phyloP scores from a whole-genome alignment of 768 basidiomycete species.

The Russula abietina region DNA sequence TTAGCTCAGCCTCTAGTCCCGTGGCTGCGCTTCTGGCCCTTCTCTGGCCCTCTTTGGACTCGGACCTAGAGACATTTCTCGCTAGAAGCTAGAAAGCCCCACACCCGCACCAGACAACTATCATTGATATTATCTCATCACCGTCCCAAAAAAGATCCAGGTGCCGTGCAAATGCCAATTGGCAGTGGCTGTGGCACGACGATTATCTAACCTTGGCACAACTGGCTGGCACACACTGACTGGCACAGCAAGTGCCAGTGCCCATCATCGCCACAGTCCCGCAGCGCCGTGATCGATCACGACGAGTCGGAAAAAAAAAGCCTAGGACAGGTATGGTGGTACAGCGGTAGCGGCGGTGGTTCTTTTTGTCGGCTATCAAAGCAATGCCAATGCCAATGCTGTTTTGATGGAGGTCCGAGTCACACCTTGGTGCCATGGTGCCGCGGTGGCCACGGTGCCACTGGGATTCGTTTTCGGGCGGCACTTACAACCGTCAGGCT shows the following conservation, averaged over 20 bases:
- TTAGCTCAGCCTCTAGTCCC: neutral
- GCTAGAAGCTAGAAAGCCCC: too few relatives aligned
- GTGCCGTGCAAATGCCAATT: too few relatives aligned
- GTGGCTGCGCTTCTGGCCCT: neutral
- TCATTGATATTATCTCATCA: neutral
- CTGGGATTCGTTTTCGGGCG: too few relatives aligned
- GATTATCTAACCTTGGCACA: too few relatives aligned
- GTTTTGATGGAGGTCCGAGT: slow-evolving; percentile 8
- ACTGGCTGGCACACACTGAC: too few relatives aligned
- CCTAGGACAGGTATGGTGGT: too few relatives aligned
- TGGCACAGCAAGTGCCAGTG: neutral
- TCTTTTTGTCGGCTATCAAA: slow-evolving; percentile 18
- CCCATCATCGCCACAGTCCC: neutral
- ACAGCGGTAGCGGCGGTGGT: too few relatives aligned
- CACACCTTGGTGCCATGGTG: neutral
- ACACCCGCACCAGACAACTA: too few relatives aligned
- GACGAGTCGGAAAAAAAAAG: neutral
- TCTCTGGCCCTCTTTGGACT: neutral
- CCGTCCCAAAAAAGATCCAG: too few relatives aligned
- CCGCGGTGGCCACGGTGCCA: neutral
- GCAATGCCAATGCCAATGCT: slow-evolving; percentile 7
- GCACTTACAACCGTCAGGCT: slow-evolving; percentile 1
- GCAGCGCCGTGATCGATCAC: neutral
- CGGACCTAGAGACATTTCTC: too few relatives aligned
- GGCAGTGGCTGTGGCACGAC: too few relatives aligned